Evolutionary conservation across 2,329 filamentous ascomycete genomes (phyloP).

Genomic region (Hypoxylon sp.): DNA sequence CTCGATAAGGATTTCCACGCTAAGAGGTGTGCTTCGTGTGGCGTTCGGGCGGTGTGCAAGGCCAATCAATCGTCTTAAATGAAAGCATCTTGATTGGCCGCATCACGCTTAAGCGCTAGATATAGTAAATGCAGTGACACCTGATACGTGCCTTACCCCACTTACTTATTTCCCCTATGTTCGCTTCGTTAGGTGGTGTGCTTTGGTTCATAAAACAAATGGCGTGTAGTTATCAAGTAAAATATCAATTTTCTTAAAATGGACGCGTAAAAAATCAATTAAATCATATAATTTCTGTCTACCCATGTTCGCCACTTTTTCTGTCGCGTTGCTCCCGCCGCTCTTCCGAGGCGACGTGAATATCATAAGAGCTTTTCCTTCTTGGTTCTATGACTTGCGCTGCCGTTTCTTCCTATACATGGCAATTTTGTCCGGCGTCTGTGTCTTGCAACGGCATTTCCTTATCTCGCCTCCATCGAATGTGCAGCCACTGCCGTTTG

Average conservation of each 20-base stretch:
- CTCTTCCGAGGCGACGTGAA: slow-evolving; percentile 6
- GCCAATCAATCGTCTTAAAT: background rate
- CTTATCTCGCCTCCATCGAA: background rate
- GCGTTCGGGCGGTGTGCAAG: slow-evolving; percentile 11
- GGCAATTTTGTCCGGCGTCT: background rate
- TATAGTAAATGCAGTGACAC: slow-evolving; percentile 30
- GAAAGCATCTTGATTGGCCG: slow-evolving; percentile 10
- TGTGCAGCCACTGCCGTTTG: slow-evolving; percentile 10
- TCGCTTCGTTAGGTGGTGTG: slow-evolving; percentile 3
- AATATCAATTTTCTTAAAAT: slow-evolving; percentile 4
- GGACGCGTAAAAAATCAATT: slow-evolving; percentile 13
- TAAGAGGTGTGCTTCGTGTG: slow-evolving; percentile 3
- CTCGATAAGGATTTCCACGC: background rate
- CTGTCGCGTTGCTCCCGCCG: slow-evolving; percentile 11
- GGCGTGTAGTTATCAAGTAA: slow-evolving; percentile 4
- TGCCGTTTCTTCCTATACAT: background rate
- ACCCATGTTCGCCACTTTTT: slow-evolving; percentile 19
- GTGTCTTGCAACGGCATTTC: slow-evolving; percentile 6
- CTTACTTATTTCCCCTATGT: slow-evolving; percentile 11
- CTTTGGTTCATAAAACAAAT: background rate
- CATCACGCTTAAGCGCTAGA: background rate
- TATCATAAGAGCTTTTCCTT: slow-evolving; percentile 1
- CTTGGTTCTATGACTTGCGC: background rate
- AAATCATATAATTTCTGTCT: background rate
- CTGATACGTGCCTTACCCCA: slow-evolving; percentile 29